These are phyloP conservation scores for Lanmaoa rubissima DNA, from an alignment of 768 basidiomycete species.

Conservation along the genomic window DNA sequence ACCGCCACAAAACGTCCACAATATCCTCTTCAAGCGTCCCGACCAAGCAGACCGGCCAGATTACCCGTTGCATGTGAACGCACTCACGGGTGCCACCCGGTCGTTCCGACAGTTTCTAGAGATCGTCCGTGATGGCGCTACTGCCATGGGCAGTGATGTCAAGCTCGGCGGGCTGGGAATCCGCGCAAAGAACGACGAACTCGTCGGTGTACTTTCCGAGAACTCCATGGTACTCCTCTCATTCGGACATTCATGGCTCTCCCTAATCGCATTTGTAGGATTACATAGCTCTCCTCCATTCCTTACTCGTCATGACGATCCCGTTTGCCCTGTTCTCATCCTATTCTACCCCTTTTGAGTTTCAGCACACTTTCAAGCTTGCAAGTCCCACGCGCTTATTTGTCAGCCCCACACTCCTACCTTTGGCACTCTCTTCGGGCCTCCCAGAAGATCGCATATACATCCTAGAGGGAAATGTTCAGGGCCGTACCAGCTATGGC, in stretches of 20 bases:
- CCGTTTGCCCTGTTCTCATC: constrained; percentile 56
- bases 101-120: constrained; percentile 50
- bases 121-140: constrained; percentile 52
- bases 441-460: constrained; percentile 44
- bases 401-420: constrained; percentile 45
- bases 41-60: constrained; percentile 58
- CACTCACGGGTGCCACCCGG: constrained; percentile 44
- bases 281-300: constrained; percentile 48
- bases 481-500: constrained; percentile 43
- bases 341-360: constrained; percentile 56
- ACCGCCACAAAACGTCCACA: constrained; percentile 53
- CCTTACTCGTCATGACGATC: constrained; percentile 46
- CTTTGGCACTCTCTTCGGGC: constrained; percentile 38
- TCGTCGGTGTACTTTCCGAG: constrained; percentile 68
- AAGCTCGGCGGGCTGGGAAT: constrained; percentile 58
- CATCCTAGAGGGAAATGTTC: constrained; percentile 42
- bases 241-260: background rate
- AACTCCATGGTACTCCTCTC: constrained; percentile 55
- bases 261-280: constrained; percentile 39
- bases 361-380: constrained; percentile 47
- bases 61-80: constrained; percentile 55
- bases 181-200: constrained; percentile 44
- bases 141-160: constrained; percentile 49
- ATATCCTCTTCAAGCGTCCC: constrained; percentile 52
- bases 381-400: constrained; percentile 53